Conservation (phyloP, 116 monocot genomes). For the Cymodocea nodosa region DNA sequence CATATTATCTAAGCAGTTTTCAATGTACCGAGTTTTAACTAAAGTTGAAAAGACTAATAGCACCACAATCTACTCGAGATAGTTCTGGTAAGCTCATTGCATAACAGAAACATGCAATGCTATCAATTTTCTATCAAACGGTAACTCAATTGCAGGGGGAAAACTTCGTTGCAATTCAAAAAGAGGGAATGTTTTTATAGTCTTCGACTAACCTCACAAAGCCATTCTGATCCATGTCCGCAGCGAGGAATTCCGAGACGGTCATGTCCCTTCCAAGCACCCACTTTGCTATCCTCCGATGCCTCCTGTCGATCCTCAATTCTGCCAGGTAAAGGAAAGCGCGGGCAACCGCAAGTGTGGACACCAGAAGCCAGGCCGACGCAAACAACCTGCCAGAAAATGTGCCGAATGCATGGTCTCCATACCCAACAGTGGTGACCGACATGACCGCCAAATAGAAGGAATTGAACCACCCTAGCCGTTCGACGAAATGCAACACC, state of each 20-base stretch:
- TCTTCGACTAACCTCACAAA: slow-evolving; percentile 32
- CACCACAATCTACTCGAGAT: no score
- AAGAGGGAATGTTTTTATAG: neutral
- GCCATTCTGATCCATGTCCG: slow-evolving; percentile 51
- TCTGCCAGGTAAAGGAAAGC: slow-evolving; percentile 62
- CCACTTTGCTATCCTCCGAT: slow-evolving; percentile 50
- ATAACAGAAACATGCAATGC: no score
- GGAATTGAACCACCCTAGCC: slow-evolving; percentile 19
- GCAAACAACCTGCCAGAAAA: slow-evolving; percentile 48
- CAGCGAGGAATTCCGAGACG: slow-evolving; percentile 39
- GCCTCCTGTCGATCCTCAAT: slow-evolving; percentile 52
- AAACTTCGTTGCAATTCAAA: neutral
- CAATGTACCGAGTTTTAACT: no score
- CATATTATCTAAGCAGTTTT: no score
- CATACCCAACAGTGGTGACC: slow-evolving; percentile 43
- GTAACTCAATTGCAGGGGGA: neutral
- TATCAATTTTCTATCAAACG: neutral
- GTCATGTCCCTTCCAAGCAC: slow-evolving; percentile 44
- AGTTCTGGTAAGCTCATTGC: no score
- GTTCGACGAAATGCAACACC: slow-evolving; percentile 20
- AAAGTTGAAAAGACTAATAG: no score
- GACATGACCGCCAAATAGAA: slow-evolving; percentile 39
- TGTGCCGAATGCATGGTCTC: slow-evolving; percentile 44
- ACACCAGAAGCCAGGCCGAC: slow-evolving; percentile 46
- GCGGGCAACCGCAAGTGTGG: slow-evolving; percentile 51